phyloP scores from a whole-genome alignment of 2,329 filamentous ascomycete species.

The Neophaeococcomyces aloes region DNA sequence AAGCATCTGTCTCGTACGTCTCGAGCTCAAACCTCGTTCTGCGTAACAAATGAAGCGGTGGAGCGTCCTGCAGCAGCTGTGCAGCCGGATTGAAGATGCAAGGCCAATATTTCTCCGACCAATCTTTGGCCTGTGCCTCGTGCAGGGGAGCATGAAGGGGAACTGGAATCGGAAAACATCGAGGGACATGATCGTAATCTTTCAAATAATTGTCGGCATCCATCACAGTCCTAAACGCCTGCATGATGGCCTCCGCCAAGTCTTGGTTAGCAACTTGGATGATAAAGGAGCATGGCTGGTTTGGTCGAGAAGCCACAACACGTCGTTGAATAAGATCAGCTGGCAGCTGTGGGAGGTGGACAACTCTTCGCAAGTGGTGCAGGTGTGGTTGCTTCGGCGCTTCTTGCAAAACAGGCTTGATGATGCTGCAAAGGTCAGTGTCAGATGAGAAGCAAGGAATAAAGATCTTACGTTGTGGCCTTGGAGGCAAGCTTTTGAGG shows the following conservation, averaged over 20 bases:
- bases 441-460: not conserved
- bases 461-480: constrained; percentile 31
- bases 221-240: constrained; percentile 1
- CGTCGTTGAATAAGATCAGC: constrained; percentile 18
- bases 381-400: constrained; percentile 11
- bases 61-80: constrained; percentile 32
- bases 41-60: constrained; percentile 30
- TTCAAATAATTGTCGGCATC: constrained; percentile 17
- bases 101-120: constrained; percentile 35
- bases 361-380: constrained; percentile 18
- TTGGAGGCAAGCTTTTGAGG: constrained; percentile 35
- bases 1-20: constrained; percentile 26
- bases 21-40: constrained; percentile 28
- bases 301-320: constrained; percentile 3
- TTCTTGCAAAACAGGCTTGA: constrained; percentile 27
- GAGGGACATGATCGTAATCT: constrained; percentile 29
- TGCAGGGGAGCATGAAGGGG: constrained; percentile 33
- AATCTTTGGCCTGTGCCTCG: constrained; percentile 31
- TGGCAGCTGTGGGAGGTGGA: constrained; percentile 18
- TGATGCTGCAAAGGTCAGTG: constrained; percentile 13
- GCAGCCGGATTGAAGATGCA: constrained; percentile 36
- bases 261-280: constrained; percentile 9
- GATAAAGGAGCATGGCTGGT: constrained; percentile 6
- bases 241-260: constrained; percentile 7
- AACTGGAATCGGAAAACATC: constrained; percentile 25